Evolutionary conservation across 2,329 filamentous ascomycete genomes (phyloP), one percentile per base, ranked within the genome.

Genomic region (Xylariaceae sp.): DNA sequence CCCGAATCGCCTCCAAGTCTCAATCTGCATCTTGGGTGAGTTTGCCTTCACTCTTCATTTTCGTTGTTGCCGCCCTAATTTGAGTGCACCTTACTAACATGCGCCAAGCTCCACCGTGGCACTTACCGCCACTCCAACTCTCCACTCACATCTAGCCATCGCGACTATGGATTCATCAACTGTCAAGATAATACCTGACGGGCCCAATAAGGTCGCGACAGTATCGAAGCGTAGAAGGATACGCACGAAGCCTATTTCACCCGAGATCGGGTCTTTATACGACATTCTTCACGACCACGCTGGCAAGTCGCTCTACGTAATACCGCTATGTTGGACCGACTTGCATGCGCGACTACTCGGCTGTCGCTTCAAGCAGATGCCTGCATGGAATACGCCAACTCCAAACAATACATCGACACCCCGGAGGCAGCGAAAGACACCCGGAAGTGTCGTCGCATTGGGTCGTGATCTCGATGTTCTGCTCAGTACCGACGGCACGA

Each of bases 291-390:
- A 75, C 52, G 67, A 75, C 18, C 60, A 82, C 58, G 62, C 71
- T 32, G 73, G 76, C 39, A 64, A 61, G 0, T 69, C 73, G 0
- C 74, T 83, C 17, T 81, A 75, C 51, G 64, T 77, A 42, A 70
- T 73, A 22, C 80, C 80, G 2, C 74, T 81, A 41, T 74, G 71
- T 59, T 83, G 80, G 80, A 81, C 75, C 14, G 78, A 81, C 47
- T 49, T 69, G 1, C 80, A 83, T 51, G 58, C 69, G 10, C 61
- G 67, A 39, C 64, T 81, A 2, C 74, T 82, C 6, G 72, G 71
- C 19, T 74, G 69, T 14, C 63, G 63, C 39, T 82, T 80, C 64
- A 52, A 64, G 22, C 66, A 74, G 56, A 66, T 70, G 12, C 68
- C 73, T 14, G 60, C 70, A 5, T 71, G 73, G 58, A 64, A 66